Base-by-base conservation (phyloP, 768 basidiomycete species). In the Tulasnella sp. region DNA sequence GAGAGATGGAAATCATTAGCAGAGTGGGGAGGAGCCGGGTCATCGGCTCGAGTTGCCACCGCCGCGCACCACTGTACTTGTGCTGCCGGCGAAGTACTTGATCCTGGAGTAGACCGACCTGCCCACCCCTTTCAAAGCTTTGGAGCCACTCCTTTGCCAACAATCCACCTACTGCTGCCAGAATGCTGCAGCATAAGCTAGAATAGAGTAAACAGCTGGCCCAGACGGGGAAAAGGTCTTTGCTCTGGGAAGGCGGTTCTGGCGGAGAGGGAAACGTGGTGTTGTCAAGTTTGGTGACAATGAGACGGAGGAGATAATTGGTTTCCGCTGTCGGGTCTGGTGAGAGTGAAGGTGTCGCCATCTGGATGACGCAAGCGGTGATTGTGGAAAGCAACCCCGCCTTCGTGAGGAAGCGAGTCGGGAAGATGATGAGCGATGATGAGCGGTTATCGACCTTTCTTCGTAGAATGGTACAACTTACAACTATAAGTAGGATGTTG, bases 401-500 rank as follows among this genome's bases (percentile, higher is more conserved):
- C 76, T 77, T 44, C 40, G 40, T 4, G 10, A 4, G n/a, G 6
- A 40, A 10, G 1, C 2, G 52, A 3, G 56, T 18, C 34, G 56
- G 10, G 31, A 75, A 40, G 42, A 24, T 8, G 42, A 40, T 75
- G 24, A 24, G 58, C n/a, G 31, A 62, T n/a, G 10, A 27, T 27
- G n/a, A n/a, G n/a, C n/a, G n/a, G n/a, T n/a, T n/a, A n/a, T n/a
- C n/a, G n/a, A n/a, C n/a, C n/a, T 9, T 62, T 8, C 4, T 40
- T 19, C 3, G 3, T 19, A 34, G 12, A 4, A 10, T 4, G n/a
- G n/a, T n/a, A n/a, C n/a, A n/a, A 48, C 76, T 5, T n/a, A 77
- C 76, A 39, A 62, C 68, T 39, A 77, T 77, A 34, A 77, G 62
- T 56, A 77, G 62, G 56, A 77, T 56, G 39, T 77, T 56, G 40